Conservation (phyloP, 768 basidiomycete genomes). For the Dendrothele bispora region DNA sequence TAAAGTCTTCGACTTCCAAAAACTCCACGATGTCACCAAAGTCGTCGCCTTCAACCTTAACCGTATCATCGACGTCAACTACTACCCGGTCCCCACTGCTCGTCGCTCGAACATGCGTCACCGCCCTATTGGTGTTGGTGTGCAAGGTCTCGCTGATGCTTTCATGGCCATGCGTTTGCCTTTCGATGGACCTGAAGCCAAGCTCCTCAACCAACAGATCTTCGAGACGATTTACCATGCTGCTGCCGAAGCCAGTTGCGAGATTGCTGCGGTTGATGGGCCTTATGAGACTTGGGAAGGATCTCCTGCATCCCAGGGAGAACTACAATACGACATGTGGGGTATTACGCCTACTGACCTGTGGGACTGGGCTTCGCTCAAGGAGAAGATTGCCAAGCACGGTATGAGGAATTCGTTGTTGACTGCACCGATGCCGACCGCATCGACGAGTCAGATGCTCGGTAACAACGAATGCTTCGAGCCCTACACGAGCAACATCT, state of each 20-base stretch:
- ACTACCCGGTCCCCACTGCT: constrained; percentile 92
- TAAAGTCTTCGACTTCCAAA: constrained; percentile 87
- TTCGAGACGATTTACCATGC: constrained; percentile 99
- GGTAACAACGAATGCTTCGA: constrained; percentile 99
- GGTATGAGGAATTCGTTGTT: constrained; percentile 91
- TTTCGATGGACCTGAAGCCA: constrained; percentile 87
- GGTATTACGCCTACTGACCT: constrained; percentile 83
- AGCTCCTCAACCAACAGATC: constrained; percentile 89
- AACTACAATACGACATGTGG: constrained; percentile 96
- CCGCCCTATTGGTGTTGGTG: constrained; percentile 95
- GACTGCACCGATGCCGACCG: constrained; percentile 98
- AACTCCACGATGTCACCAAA: constrained; percentile 91
- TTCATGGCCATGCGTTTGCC: constrained; percentile 98
- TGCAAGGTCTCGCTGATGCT: constrained; percentile 95
- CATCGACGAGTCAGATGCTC: constrained; percentile 96
- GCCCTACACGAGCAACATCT: constrained; percentile 98
- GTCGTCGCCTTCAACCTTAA: constrained; percentile 94
- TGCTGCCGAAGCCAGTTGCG: constrained; percentile 86
- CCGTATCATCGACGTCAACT: constrained; percentile 91
- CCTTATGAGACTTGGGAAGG: constrained; percentile 90
- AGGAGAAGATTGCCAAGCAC: constrained; percentile 77
- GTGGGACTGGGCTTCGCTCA: constrained; percentile 93
- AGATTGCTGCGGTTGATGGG: constrained; percentile 77
- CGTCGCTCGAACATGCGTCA: constrained; percentile 94
- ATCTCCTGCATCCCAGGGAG: constrained; percentile 85